These are phyloP conservation scores for Tephrocybe sp. DNA, from an alignment of 768 basidiomycete species.

Conservation along the genomic window DNA sequence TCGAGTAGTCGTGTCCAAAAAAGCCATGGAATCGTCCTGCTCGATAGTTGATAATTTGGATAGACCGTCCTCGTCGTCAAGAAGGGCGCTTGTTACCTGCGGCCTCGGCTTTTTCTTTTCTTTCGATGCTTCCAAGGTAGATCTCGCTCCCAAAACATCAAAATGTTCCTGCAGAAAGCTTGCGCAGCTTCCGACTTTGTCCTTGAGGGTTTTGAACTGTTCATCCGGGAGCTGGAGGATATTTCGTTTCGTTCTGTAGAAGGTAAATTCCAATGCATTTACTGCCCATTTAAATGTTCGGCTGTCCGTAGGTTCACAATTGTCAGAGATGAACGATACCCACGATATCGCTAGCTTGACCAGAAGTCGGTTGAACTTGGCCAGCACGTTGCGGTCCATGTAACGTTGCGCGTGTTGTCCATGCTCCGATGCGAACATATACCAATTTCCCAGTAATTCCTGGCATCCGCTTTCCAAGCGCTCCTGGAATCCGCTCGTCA, in stretches of 20 bases:
- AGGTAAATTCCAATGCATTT: constrained; percentile 90
- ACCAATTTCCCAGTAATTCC: constrained; percentile 93
- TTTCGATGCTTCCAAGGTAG: constrained; percentile 81
- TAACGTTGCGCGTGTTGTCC: constrained; percentile 87
- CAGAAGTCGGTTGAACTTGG: constrained; percentile 80
- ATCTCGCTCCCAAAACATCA: constrained; percentile 94
- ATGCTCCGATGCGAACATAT: constrained; percentile 93
- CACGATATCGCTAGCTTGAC: constrained; percentile 94
- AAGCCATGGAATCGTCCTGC: constrained; percentile 44
- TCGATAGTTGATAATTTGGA: constrained; percentile 32
- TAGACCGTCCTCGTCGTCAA: constrained; percentile 53
- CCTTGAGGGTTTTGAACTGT: constrained; percentile 88
- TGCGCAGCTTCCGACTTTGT: constrained; percentile 95
- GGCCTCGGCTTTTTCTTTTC: constrained; percentile 82
- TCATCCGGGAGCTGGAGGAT: constrained; percentile 86
- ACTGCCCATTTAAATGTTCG: constrained; percentile 99
- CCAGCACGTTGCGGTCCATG: constrained; percentile 72
- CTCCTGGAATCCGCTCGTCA: constrained; percentile 74
- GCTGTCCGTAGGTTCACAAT: constrained; percentile 93
- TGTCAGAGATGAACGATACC: constrained; percentile 98
- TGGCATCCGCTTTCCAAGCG: too few species aligned
- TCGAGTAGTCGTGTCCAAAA: constrained; percentile 64
- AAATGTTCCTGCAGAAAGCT: constrained; percentile 96
- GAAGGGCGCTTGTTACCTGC: constrained; percentile 46
- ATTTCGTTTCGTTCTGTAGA: constrained; percentile 83